Conservation (phyloP, 805 yeast species). For the Wickerhamomyces tratensis region DNA sequence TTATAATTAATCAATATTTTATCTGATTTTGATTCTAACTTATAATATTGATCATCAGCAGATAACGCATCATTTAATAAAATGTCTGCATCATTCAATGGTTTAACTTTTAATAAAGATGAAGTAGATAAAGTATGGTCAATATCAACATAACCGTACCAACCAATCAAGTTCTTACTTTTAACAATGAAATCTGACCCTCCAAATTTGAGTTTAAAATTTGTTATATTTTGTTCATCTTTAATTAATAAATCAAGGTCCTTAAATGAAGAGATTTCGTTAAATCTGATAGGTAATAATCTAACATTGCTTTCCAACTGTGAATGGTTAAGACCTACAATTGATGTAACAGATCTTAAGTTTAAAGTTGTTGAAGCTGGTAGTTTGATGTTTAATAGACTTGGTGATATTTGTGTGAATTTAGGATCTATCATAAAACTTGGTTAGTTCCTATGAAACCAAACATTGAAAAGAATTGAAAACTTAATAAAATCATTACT, state of each 20-base stretch:
- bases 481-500: background rate
- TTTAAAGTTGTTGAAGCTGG: conserved; percentile 15
- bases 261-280: conserved; percentile 5
- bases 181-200: background rate
- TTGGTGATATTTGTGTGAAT: conserved; percentile 19
- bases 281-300: conserved; percentile 7
- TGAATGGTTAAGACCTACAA: conserved; percentile 7
- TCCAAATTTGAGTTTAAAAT: background rate
- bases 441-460: too few species aligned
- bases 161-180: background rate
- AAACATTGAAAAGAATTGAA: too few species aligned
- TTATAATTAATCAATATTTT: too few species aligned
- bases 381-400: conserved; percentile 16
- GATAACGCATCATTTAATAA: background rate
- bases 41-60: background rate
- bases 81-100: background rate
- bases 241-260: background rate
- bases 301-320: conserved; percentile 5
- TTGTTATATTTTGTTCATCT: background rate
- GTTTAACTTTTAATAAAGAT: background rate
- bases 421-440: conserved; percentile 10
- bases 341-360: conserved; percentile 10
- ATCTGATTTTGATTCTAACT: background rate
- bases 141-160: background rate
- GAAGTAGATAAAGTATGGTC: background rate